These are phyloP conservation scores for Aegilops speltoides DNA, from an alignment of 176 grass and related monocot species.

Conservation along the genomic window DNA sequence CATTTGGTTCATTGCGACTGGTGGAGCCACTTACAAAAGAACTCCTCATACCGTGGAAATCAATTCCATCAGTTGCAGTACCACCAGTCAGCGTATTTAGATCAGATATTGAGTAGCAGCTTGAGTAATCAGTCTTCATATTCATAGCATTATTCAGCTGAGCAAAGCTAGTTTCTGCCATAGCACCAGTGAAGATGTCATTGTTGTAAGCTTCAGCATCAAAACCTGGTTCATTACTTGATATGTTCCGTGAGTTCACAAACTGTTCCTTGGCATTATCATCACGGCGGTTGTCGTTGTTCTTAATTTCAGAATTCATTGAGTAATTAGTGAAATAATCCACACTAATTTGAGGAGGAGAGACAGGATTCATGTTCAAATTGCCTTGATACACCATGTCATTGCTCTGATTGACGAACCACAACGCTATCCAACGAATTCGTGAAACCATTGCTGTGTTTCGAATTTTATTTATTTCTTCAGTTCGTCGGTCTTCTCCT, in stretches of 20 bases:
- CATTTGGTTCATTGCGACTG: conserved; percentile 48
- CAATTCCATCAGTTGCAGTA: conserved; percentile 49
- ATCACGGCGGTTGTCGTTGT: conserved; percentile 32
- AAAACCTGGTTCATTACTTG: conserved; percentile 46
- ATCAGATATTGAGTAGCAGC: conserved; percentile 52
- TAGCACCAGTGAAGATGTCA: conserved; percentile 57
- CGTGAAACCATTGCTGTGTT: too few relatives aligned
- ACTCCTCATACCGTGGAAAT: conserved; percentile 41
- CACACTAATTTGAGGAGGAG: conserved; percentile 48
- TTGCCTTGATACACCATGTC: conserved; percentile 40
- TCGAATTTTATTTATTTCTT: too few relatives aligned
- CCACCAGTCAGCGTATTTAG: conserved; percentile 53
- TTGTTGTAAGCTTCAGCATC: conserved; percentile 47
- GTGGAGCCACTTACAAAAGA: conserved; percentile 62
- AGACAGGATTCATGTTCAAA: conserved; percentile 38
- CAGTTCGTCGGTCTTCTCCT: too few relatives aligned
- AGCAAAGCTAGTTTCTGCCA: conserved; percentile 53
- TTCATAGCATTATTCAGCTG: conserved; percentile 56
- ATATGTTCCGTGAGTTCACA: conserved; percentile 29
- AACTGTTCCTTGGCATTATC: conserved; percentile 40
- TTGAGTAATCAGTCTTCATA: conserved; percentile 61
- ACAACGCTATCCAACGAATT: too few relatives aligned
- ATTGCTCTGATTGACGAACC: conserved; percentile 25
- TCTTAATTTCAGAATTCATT: conserved; percentile 51
- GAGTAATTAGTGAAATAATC: conserved; percentile 46